Base-by-base conservation (phyloP, 345 rosid genomes). In the Salix suchowensis region DNA sequence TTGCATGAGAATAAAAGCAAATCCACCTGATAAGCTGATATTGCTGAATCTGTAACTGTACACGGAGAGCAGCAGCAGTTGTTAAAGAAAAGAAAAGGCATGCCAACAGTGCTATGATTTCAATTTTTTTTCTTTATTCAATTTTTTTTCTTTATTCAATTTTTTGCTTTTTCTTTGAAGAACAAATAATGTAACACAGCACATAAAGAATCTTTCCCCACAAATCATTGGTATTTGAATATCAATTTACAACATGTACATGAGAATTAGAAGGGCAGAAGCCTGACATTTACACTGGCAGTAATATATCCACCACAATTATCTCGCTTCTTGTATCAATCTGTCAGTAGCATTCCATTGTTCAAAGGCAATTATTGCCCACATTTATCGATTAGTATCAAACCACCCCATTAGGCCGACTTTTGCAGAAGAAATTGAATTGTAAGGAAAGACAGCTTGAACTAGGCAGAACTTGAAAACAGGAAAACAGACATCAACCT, bases 161-260 rank as follows among this genome's bases (percentile, higher is more conserved):
- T 52, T 46, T 71, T 76, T 77, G 60, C 48, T 74, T 68, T 74
- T 64, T 82, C 39, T 77, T 72, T 70, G 86, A 86, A 82, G 88
- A 91, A 92, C 90, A 86, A 70, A 85, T 81, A 90, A 70, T 87
- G 91, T 84, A 88, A 88, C 89, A 89, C 81, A 84, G 79, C 85
- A 88, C 77, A 73, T 68, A 80, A 81, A 76, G 68, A 77, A 84
- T 83, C 84, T 80, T 86, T 86, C 89, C 83, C 80, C 89, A 84
- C 85, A 85, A 85, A 89, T 86, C 71, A 80, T 81, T 80, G 74
- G 82, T 78, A 78, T 66, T 79, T 75, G 81, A 77, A 82, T 78
- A 79, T 84, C 75, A 86, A 90, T 92, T 88, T 92, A 92, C 94
- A 94, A 76, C 77, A 77, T 85, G 82, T 89, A 91, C 95, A 91